Base-by-base conservation (phyloP, 306 rosid species). In the Sicyos edulis region DNA sequence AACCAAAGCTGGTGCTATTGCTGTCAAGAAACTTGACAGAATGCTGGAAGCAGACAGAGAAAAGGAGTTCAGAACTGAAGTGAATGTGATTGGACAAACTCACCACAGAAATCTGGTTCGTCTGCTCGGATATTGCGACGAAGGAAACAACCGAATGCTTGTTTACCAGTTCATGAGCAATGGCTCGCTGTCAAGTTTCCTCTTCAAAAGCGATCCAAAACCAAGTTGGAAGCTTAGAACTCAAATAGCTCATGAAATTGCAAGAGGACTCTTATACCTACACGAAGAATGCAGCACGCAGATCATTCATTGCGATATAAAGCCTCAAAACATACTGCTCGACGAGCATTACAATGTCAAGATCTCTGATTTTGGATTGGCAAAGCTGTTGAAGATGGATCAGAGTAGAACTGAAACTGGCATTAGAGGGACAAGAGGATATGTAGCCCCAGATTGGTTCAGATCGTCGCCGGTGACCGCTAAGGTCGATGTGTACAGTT, bases 111-210 rank as follows among this genome's bases (percentile, higher is more conserved):
- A 82, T 53, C 61, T 79, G 2, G 81, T 82, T 11, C 71, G 54
- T 54, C 47, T 84, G 9, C 53, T 82, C 4, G 82, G 88, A 15
- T 84, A 70, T 19, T 81, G 88, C 32, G 75, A 84, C 0, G 82
- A 84, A 47, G 82, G 72, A 4, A 55, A 44, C 22, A 71, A 78
- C 1, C 54, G 83, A 7, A 54, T 78, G 12, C 72, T 84, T 22
- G 85, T 84, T 6, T 84, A 78, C 53, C 81, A 84, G 76, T 79
- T 73, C 76, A 62, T 81, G 85, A 78, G 78, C 62, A 78, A 79
- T 19, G 87, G 83, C 21, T 58, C 81, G 2, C 53, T 78, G 24
- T 75, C 79, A 16, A 71, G 63, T 42, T 74, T 84, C 49, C 72
- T 79, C 3, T 79, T 81, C 34, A 66, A 44, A 13, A 24, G 34